Conservation (phyloP, 306 rosid species). For the Parietaria judaica region DNA sequence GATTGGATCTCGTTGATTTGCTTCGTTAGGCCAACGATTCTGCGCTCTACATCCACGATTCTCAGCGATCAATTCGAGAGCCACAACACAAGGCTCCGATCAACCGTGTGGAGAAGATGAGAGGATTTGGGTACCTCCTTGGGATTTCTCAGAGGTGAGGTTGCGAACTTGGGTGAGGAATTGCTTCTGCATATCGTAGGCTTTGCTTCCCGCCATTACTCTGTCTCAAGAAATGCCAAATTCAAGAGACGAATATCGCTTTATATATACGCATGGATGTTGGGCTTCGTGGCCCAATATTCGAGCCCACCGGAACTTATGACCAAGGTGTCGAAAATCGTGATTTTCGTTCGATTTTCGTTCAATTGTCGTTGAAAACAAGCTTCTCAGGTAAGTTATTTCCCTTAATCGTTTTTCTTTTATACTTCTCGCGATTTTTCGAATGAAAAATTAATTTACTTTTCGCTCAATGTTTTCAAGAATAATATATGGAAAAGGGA, state of each 20-base stretch:
- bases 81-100: neutral
- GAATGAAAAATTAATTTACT: too few relatives aligned
- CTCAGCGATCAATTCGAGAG: too few relatives aligned
- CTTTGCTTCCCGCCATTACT: conserved; percentile 77
- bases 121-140: conserved; percentile 51
- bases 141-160: conserved; percentile 65
- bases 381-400: too few relatives aligned
- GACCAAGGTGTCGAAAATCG: too few relatives aligned
- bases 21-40: conserved; percentile 54
- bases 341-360: too few relatives aligned
- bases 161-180: conserved; percentile 53
- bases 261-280: neutral
- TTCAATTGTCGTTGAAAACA: too few relatives aligned
- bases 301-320: too few relatives aligned
- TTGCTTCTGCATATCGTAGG: conserved; percentile 51
- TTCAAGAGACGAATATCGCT: neutral
- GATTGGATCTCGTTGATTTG: conserved; percentile 51
- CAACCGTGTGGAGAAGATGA: neutral
- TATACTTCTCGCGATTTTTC: too few relatives aligned
- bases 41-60: conserved; percentile 38
- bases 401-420: too few relatives aligned
- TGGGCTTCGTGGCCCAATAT: too few relatives aligned
- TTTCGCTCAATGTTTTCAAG: too few relatives aligned
- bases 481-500: too few relatives aligned
- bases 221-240: neutral